Percentiles rank a stretch among this genome's conserved stretches.
These are phyloP conservation scores for Solanum habrochaites DNA, from an alignment of 257 asterid species.

Conservation along the genomic window DNA sequence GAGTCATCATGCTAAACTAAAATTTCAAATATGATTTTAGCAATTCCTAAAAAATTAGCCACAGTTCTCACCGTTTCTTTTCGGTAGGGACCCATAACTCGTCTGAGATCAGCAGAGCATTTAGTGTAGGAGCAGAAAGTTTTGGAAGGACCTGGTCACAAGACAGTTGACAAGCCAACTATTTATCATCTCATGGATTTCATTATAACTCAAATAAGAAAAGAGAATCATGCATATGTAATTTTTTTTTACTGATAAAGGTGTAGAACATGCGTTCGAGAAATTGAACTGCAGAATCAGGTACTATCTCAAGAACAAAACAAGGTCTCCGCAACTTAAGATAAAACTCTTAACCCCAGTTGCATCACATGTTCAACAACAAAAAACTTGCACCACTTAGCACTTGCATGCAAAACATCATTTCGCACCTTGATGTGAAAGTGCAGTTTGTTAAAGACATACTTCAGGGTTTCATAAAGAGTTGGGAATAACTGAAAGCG, in stretches of 20 bases:
- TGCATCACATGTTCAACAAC: background rate
- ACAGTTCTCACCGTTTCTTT: constrained; percentile 69
- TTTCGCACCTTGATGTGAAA: background rate
- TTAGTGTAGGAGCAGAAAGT: constrained; percentile 86
- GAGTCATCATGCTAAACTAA: background rate
- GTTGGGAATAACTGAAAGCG: background rate
- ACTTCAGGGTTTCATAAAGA: background rate
- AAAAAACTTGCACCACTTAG: background rate
- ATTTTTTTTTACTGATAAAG: background rate
- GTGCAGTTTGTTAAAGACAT: background rate
- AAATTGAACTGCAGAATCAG: background rate
- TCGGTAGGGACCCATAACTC: constrained; percentile 93
- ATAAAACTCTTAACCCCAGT: background rate
- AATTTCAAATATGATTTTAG: background rate
- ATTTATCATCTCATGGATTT: background rate
- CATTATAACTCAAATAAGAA: background rate
- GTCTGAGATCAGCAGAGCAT: constrained; percentile 83
- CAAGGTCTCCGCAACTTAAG: background rate
- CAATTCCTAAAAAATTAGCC: background rate
- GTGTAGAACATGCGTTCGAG: background rate
- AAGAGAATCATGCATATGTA: background rate
- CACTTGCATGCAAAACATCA: background rate
- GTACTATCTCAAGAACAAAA: background rate
- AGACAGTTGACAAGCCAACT: background rate
- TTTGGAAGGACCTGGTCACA: constrained; percentile 78